phyloP scores from a whole-genome alignment of 768 basidiomycete genomes.

The Calocybe indica region DNA sequence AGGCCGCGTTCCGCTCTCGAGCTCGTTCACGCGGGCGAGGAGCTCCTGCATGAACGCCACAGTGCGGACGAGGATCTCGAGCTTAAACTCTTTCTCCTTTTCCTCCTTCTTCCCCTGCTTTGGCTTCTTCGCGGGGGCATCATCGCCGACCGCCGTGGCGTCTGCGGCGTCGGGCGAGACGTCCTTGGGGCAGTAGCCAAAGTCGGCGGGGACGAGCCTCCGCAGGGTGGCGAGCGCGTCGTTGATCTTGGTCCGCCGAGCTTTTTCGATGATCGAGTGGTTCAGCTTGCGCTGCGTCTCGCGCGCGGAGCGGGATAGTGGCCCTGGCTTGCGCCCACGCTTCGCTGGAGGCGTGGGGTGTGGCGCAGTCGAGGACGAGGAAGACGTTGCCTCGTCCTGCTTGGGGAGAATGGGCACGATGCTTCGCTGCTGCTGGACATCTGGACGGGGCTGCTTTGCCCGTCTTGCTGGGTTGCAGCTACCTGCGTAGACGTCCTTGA shows the following conservation, averaged over 20 bases:
- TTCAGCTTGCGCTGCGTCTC: conserved; percentile 89
- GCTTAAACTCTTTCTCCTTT: conserved; percentile 85
- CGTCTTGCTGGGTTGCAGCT: conserved; percentile 33
- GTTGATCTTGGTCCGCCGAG: conserved; percentile 93
- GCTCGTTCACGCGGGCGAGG: conserved; percentile 40
- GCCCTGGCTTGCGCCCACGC: conserved; percentile 71
- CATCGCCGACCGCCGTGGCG: conserved; percentile 22
- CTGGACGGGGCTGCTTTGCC: conserved; percentile 23
- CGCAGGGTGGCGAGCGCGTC: conserved; percentile 76
- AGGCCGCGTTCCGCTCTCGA: conserved; percentile 24
- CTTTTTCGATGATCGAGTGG: conserved; percentile 93
- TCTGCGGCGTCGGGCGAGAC: conserved; percentile 33
- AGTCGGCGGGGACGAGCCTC: conserved; percentile 59
- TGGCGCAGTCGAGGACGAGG: not conserved
- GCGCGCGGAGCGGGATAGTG: conserved; percentile 68
- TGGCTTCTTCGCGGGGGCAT: conserved; percentile 20
- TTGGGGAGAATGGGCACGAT: conserved; percentile 20
- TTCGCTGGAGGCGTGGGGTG: conserved; percentile 30
- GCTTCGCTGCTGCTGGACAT: conserved; percentile 6
- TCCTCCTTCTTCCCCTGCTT: conserved; percentile 42
- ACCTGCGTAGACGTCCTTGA: conserved; percentile 18
- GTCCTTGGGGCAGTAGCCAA: conserved; percentile 12
- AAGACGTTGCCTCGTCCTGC: not conserved
- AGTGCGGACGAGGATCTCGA: conserved; percentile 83
- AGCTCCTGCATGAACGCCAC: conserved; percentile 76